These are phyloP conservation scores for Ramalina intermedia DNA, from an alignment of 495 filamentous ascomycete genomes.

Conservation along the genomic window DNA sequence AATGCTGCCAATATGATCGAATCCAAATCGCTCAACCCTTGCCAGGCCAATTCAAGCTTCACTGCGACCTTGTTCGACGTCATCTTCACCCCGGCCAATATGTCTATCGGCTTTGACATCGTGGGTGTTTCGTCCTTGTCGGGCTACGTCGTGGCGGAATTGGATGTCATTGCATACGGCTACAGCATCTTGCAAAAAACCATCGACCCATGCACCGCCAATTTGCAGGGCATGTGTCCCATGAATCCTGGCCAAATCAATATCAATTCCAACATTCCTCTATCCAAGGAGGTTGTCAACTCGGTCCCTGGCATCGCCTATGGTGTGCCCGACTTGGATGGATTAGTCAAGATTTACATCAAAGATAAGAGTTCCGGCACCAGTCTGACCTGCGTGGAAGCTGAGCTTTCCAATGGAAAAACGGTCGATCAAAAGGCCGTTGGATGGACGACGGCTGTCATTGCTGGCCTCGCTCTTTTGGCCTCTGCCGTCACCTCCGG, in stretches of 20 bases:
- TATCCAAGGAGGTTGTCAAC: constrained; percentile 40
- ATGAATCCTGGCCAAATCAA: constrained; percentile 80
- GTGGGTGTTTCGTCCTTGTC: constrained; percentile 72
- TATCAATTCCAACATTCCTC: constrained; percentile 44
- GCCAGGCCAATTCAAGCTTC: constrained; percentile 65
- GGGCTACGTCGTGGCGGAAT: constrained; percentile 67
- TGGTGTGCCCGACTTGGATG: constrained; percentile 84
- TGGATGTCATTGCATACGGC: constrained; percentile 71
- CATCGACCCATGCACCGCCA: constrained; percentile 61
- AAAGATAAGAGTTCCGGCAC: constrained; percentile 44
- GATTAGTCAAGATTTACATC: constrained; percentile 67
- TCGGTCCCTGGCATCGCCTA: constrained; percentile 75
- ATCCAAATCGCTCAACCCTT: constrained; percentile 65
- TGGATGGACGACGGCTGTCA: constrained; percentile 76
- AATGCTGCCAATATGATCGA: constrained; percentile 37
- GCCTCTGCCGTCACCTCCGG: constrained; percentile 73
- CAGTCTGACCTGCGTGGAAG: constrained; percentile 77
- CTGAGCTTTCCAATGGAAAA: constrained; percentile 79
- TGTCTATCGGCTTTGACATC: constrained; percentile 57
- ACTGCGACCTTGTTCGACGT: constrained; percentile 75
- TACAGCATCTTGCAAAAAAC: constrained; percentile 47
- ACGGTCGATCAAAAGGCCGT: constrained; percentile 83
- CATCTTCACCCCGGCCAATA: constrained; percentile 62
- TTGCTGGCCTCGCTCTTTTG: constrained; percentile 69
- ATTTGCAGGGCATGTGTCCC: constrained; percentile 70